Conservation (phyloP, 805 yeast genomes). For the Metschnikowia picachoensis region DNA sequence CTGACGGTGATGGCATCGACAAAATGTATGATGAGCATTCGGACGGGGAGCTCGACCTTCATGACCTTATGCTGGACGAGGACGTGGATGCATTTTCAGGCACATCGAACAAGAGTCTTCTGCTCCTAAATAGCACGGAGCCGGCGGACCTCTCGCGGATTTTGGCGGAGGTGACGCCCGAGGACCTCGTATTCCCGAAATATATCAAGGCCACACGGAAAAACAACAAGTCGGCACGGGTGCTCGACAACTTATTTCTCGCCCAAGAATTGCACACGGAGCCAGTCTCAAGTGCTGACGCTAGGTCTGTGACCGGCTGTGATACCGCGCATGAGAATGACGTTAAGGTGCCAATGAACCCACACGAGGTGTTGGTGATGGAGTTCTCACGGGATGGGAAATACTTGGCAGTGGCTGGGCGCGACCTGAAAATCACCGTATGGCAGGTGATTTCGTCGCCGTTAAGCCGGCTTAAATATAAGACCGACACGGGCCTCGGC, state of each 20-base stretch:
- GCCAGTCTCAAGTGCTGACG: too few species aligned
- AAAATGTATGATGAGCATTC: constrained; percentile 11
- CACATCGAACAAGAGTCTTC: constrained; percentile 14
- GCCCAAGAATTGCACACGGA: constrained; percentile 50
- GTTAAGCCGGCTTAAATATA: constrained; percentile 54
- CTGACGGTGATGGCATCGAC: not conserved
- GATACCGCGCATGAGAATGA: constrained; percentile 1
- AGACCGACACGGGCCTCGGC: constrained; percentile 10
- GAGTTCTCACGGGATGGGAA: constrained; percentile 78
- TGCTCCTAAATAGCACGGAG: constrained; percentile 9
- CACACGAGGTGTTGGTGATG: constrained; percentile 64
- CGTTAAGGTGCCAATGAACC: constrained; percentile 11
- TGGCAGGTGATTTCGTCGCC: constrained; percentile 82
- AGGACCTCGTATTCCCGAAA: constrained; percentile 49
- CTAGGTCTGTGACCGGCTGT: constrained; percentile 5
- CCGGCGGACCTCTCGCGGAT: constrained; percentile 17
- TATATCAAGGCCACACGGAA: constrained; percentile 49
- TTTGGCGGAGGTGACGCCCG: constrained; percentile 31
- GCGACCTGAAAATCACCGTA: constrained; percentile 60
- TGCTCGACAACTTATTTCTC: constrained; percentile 51
- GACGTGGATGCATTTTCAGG: constrained; percentile 11
- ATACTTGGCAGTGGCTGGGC: constrained; percentile 80
- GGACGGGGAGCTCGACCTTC: constrained; percentile 13
- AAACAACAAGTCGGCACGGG: constrained; percentile 43
- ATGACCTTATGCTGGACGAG: constrained; percentile 17